Conservation (phyloP, 1,139 yeast genomes). For the Suhomyces anneliseae region DNA sequence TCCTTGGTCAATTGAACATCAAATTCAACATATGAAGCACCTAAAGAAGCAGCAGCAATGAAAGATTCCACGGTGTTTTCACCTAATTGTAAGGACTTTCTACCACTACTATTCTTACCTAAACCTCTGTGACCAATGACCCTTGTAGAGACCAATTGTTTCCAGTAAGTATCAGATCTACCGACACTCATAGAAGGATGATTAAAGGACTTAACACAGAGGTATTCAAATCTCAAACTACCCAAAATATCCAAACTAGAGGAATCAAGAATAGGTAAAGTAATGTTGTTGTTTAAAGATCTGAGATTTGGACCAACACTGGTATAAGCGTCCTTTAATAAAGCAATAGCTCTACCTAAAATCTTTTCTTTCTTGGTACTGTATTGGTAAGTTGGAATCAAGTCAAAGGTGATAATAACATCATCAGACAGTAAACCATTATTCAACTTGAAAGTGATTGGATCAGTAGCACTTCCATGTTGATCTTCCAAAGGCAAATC, state of each 20-base stretch:
- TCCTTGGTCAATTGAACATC: conserved; percentile 98
- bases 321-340: conserved; percentile 63
- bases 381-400: conserved; percentile 84
- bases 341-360: conserved; percentile 85
- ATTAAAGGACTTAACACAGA: conserved; percentile 69
- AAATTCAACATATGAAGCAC: conserved; percentile 90
- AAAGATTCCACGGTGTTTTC: conserved; percentile 95
- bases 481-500: conserved; percentile 86
- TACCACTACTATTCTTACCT: conserved; percentile 76
- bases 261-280: conserved; percentile 77
- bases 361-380: conserved; percentile 41
- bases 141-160: conserved; percentile 80
- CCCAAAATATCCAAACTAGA: conserved; percentile 77
- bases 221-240: conserved; percentile 68
- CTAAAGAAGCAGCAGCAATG: conserved; percentile 94
- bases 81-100: conserved; percentile 85
- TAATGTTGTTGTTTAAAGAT: conserved; percentile 64
- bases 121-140: conserved; percentile 97
- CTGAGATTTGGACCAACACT: conserved; percentile 70
- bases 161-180: conserved; percentile 88
- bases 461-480: conserved; percentile 76
- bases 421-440: conserved; percentile 50
- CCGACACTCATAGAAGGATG: conserved; percentile 71
- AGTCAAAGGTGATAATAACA: conserved; percentile 73
- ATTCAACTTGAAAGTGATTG: conserved; percentile 70